Evolutionary conservation across 495 filamentous ascomycete genomes (phyloP).

Genomic region (Daldinia decipiens): DNA sequence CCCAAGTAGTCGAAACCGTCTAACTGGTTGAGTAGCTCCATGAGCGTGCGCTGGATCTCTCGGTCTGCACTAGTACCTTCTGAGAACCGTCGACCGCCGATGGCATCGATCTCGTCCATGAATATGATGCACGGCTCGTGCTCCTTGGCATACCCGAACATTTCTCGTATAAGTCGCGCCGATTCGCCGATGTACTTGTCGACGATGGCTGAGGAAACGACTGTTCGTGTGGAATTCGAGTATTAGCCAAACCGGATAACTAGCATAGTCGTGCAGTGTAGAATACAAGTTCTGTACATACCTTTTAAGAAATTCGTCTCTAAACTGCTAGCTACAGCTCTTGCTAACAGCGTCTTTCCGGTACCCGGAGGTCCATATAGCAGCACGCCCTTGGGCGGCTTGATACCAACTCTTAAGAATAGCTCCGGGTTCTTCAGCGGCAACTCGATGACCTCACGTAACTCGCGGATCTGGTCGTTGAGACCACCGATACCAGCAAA

Average conservation of each 20-base stretch:
- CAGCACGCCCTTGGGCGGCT: constrained; percentile 97
- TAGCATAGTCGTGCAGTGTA: constrained; percentile 7
- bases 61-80: constrained; percentile 98
- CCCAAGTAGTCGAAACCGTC: constrained; percentile 99
- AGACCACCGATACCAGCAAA: constrained; percentile 99
- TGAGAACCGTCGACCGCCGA: constrained; percentile 96
- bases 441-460: constrained; percentile 97
- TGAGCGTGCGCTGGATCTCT: constrained; percentile 98
- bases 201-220: constrained; percentile 99
- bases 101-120: constrained; percentile 99
- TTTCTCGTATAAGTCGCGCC: constrained; percentile 95
- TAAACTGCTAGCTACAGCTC: constrained; percentile 94
- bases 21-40: constrained; percentile 98
- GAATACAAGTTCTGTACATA: constrained; percentile 50
- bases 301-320: constrained; percentile 99
- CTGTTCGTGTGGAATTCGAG: constrained; percentile 55
- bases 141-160: constrained; percentile 99
- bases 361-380: constrained; percentile 98
- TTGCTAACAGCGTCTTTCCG: constrained; percentile 93
- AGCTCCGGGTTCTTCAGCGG: constrained; percentile 99
- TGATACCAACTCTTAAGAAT: constrained; percentile 97
- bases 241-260: constrained; percentile 22
- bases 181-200: constrained; percentile 99
- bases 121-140: constrained; percentile 99
- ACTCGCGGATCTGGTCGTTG: constrained; percentile 98